A percentile compares a stretch with the other conserved stretches of the same genome.
Conservation (phyloP, 768 basidiomycete genomes). For the Cubamyces lactineus region DNA sequence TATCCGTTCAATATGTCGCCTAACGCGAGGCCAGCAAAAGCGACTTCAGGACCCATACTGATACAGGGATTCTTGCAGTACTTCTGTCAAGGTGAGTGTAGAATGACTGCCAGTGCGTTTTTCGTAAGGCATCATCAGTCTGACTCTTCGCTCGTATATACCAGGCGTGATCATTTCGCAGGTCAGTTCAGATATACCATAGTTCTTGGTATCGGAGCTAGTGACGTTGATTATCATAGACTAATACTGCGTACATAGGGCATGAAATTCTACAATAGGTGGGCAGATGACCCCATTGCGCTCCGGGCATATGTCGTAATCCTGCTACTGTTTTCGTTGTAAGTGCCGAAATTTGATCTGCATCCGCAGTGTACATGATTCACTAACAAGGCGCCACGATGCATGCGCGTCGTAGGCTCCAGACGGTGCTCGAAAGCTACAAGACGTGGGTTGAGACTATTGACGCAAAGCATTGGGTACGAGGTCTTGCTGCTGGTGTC, state of each 20-base stretch:
- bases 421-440: conserved; percentile 32
- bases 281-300: conserved; percentile 44
- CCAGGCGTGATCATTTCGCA: conserved; percentile 34
- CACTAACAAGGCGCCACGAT: too few relatives aligned
- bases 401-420: conserved; percentile 22
- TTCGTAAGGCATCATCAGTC: too few relatives aligned
- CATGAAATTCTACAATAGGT: conserved; percentile 27
- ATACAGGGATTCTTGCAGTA: conserved; percentile 51
- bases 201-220: too few relatives aligned
- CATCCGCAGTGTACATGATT: too few relatives aligned
- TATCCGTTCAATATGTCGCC: not conserved
- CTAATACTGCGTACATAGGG: conserved; percentile 8
- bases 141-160: not conserved
- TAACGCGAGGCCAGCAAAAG: conserved; percentile 7
- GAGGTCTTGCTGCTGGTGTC: not conserved
- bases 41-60: conserved; percentile 43
- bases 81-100: conserved; percentile 41
- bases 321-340: conserved; percentile 48
- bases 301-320: conserved; percentile 46
- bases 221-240: too few relatives aligned
- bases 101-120: too few relatives aligned
- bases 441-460: conserved; percentile 34
- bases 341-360: conserved; percentile 21
- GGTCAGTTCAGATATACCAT: too few relatives aligned
- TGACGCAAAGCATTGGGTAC: conserved; percentile 28